Conservation (phyloP, 2,329 filamentous ascomycete genomes). For the Botrytis pseudocinerea region DNA sequence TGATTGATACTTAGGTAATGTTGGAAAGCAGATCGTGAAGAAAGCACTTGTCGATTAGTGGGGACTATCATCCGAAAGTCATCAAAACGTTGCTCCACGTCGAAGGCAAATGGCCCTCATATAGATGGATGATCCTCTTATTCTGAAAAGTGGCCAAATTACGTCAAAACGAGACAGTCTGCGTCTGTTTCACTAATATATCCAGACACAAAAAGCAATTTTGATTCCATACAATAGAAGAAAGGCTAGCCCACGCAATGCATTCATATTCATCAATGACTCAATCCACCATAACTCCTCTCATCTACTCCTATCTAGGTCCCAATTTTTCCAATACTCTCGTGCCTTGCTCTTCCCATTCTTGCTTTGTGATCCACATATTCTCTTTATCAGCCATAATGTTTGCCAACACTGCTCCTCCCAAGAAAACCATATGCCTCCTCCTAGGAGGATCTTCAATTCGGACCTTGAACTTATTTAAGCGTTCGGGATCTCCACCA, state of each 20-base stretch:
- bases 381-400: constrained; percentile 99
- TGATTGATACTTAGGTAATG: background rate
- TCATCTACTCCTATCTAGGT: constrained; percentile 59
- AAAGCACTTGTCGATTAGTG: background rate
- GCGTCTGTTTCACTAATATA: constrained; percentile 30
- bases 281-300: constrained; percentile 10
- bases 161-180: background rate
- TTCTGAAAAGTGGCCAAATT: too few species aligned
- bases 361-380: constrained; percentile 98
- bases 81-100: background rate
- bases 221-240: constrained; percentile 11
- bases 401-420: constrained; percentile 93
- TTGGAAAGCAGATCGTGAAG: background rate
- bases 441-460: constrained; percentile 96
- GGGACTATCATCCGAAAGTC: too few species aligned
- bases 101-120: background rate
- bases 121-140: background rate
- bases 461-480: constrained; percentile 99
- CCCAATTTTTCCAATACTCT: constrained; percentile 89
- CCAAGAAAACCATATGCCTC: constrained; percentile 99
- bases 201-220: background rate
- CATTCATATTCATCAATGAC: constrained; percentile 18
- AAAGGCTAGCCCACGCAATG: constrained; percentile 11
- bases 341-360: constrained; percentile 92
- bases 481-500: constrained; percentile 84